Base-by-base conservation (phyloP, 1,139 yeast genomes). In the Suhomyces chickasaworum region DNA sequence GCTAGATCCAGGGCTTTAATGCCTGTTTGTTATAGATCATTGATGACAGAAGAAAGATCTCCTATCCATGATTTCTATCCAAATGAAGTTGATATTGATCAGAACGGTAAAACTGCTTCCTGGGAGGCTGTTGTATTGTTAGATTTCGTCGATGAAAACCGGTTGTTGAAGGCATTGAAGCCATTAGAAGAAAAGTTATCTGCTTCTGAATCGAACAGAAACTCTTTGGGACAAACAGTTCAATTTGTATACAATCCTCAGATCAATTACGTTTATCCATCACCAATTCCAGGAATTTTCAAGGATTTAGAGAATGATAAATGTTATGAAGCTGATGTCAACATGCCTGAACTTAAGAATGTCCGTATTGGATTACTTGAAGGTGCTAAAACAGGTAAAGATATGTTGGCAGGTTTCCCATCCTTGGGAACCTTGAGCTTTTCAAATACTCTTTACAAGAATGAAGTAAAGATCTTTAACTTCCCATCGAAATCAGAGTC, bases 41-140 rank as follows among this genome's bases (percentile, higher is more conserved):
- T 95, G 52, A 91, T 93, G 97, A 83, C 85, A n/a, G 97, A 91
- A 48, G 85, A 84, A 39, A 76, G 76, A 43, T 91, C 98, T 2
- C 96, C 97, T 22, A 90, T 95, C 54, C 79, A 78, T 48, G 97
- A 89, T 55, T 91, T 90, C 59, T 93, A 95, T 62, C 99, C 99
- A 4, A 77, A 80, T 51, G 89, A 89, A 52, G 96, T 93, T 52
- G 91, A 84, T 46, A 77, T 89, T 41, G 99, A 95, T 68, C 76
- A 84, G 80, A 95, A 93, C 62, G 99, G 98, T 43, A 95, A 93
- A 64, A 88, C 91, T 46, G 96, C 95, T 7, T 85, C 89, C 42
- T 93, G 99, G 99, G 99, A 93, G 69, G 98, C 98, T 7, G 97
- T 93, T 46, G 97, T 93, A n/a, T 80, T 89, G 61, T 79, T 93